Evolutionary conservation across 192 early-diverging fungal genomes (phyloP).

Genomic region (Phlyctochytrium bullatum): DNA sequence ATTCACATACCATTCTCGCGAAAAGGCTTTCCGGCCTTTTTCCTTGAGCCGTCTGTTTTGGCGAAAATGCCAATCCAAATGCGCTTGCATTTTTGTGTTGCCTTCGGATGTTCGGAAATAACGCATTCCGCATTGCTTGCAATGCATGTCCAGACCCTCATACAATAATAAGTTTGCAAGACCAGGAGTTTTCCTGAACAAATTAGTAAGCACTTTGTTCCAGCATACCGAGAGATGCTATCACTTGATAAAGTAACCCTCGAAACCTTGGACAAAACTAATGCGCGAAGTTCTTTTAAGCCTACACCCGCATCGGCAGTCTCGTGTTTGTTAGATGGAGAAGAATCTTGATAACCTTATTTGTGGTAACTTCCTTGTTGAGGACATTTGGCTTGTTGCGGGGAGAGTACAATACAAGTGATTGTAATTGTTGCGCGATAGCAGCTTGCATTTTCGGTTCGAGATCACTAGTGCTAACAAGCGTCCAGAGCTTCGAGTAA

Average conservation of each 20-base stretch:
- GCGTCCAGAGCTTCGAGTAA: not conserved
- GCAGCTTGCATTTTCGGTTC: not conserved
- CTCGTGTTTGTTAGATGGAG: too few species aligned
- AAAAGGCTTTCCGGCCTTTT: slow-evolving; percentile 74
- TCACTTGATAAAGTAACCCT: too few species aligned
- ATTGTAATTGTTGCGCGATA: not conserved
- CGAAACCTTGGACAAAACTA: too few species aligned
- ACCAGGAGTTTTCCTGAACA: not conserved
- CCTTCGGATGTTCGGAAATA: slow-evolving; percentile 64
- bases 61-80: slow-evolving; percentile 96
- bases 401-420: too few species aligned
- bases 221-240: too few species aligned
- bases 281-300: too few species aligned
- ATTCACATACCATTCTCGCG: slow-evolving; percentile 83
- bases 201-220: not conserved
- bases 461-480: not conserved
- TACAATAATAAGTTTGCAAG: slow-evolving; percentile 52
- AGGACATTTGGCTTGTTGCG: too few species aligned
- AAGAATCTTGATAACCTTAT: too few species aligned
- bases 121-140: slow-evolving; percentile 91
- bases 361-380: too few species aligned
- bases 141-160: slow-evolving; percentile 72
- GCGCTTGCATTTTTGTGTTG: slow-evolving; percentile 71
- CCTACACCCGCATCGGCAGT: too few species aligned
- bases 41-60: slow-evolving; percentile 87